Conservation (phyloP, 805 yeast species). For the Lachancea cidri region DNA sequence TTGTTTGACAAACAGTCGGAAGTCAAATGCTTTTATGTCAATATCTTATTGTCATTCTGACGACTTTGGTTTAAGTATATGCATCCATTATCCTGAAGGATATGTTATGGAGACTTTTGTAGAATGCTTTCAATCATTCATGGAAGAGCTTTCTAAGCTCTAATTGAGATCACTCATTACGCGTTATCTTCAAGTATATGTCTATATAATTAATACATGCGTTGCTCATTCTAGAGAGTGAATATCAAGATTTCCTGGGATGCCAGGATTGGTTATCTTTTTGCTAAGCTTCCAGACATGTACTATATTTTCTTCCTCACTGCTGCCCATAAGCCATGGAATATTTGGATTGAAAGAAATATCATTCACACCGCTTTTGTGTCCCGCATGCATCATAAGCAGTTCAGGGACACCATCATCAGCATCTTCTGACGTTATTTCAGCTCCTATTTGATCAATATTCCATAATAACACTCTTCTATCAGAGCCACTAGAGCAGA, state of each 20-base stretch:
- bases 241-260: conserved; percentile 9
- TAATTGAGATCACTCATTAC: conserved; percentile 1
- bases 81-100: conserved; percentile 27
- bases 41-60: conserved; percentile 22
- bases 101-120: conserved; percentile 26
- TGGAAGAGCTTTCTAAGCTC: conserved; percentile 13
- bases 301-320: conserved; percentile 41
- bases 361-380: conserved; percentile 71
- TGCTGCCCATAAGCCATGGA: conserved; percentile 71
- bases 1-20: conserved; percentile 22
- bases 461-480: conserved; percentile 82
- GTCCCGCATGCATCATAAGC: conserved; percentile 91
- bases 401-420: conserved; percentile 89
- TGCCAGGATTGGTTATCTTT: conserved; percentile 26
- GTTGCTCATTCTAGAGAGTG: conserved; percentile 14
- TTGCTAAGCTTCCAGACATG: conserved; percentile 42
- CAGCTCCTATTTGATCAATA: conserved; percentile 70
- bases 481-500: conserved; percentile 75
- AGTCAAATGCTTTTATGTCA: conserved; percentile 22
- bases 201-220: too few relatives aligned
- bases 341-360: conserved; percentile 59
- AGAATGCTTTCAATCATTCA: conserved; percentile 26
- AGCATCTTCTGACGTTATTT: conserved; percentile 79
- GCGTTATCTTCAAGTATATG: too few relatives aligned
- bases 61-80: conserved; percentile 21